phyloP scores from a whole-genome alignment of 106 monocot genomes.

The Dendrobium officinale region DNA sequence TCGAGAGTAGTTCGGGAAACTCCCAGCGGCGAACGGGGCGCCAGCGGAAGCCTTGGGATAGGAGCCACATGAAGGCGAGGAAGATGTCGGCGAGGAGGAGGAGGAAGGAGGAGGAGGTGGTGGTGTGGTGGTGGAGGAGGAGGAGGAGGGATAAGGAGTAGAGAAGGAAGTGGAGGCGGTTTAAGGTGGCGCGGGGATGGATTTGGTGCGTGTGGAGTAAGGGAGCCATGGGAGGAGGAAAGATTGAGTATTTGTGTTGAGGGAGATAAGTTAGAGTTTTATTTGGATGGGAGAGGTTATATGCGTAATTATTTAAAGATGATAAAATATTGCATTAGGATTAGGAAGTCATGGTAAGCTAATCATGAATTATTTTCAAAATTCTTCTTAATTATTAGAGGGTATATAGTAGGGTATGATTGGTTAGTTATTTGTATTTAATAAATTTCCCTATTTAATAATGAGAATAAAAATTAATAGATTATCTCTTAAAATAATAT shows the following conservation, averaged over 20 bases:
- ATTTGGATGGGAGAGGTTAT: too few species aligned
- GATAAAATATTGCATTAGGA: too few species aligned
- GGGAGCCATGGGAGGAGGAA: background rate
- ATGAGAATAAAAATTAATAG: too few species aligned
- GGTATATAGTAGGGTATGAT: too few species aligned
- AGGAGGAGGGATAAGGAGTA: slow-evolving; percentile 25
- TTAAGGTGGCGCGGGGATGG: slow-evolving; percentile 27
- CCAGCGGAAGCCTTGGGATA: slow-evolving; percentile 42
- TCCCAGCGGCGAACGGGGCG: slow-evolving; percentile 43
- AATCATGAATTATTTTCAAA: too few species aligned
- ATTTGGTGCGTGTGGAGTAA: slow-evolving; percentile 25
- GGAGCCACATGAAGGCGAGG: slow-evolving; percentile 7
- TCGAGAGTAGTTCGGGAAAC: slow-evolving; percentile 31
- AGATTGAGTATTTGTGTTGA: too few species aligned
- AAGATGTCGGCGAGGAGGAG: slow-evolving; percentile 34
- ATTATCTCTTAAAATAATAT: too few species aligned
- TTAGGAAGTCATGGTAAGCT: too few species aligned
- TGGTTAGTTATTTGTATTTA: too few species aligned
- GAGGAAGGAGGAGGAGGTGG: slow-evolving; percentile 3
- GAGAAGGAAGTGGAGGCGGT: slow-evolving; percentile 39
- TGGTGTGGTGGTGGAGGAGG: slow-evolving; percentile 21
- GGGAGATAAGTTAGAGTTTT: background rate
- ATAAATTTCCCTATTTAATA: too few species aligned
- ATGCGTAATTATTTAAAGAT: too few species aligned
- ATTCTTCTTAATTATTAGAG: too few species aligned